Evolutionary conservation across 306 rosid species (phyloP), one percentile per base, ranked within the genome.

Genomic region (Prunus fruticosa): DNA sequence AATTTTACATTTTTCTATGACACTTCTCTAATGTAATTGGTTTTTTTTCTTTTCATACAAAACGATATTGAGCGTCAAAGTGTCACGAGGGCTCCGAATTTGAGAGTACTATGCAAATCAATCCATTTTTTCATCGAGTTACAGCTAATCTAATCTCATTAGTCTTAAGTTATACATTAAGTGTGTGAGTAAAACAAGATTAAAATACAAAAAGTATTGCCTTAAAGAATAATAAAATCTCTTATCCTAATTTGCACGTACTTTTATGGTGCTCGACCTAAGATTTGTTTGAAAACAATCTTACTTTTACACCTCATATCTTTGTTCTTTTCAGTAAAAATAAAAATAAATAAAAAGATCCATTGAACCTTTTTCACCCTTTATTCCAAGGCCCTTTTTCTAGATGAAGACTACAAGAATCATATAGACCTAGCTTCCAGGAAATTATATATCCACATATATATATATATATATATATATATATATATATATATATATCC

Each of bases 241-340:
- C 19, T 53, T 45, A 60, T 8, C 45, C 43, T 57, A 6, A 38
- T 60, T 60, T 27, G 11, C 69, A 58, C 46, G 3, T 15, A 25
- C 69, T 38, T 68, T 61, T 46, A 34, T 13, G 32, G 71, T 60
- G 50, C 52, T 43, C 2, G 62, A 27, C 52, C 51, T 23, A 49
- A 28, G 69, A 73, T 73, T 73, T 60, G 75, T 23, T 27, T 69
- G 53, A 69, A 78, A 69, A 58, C 75, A 78, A 18, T 70, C 69
- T 52, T 38, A 71, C 82, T 71, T 78, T 78, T 71, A 71, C 82
- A 78, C 77, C 72, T 71, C 82, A 78, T 45, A 51, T 63, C 28
- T 50, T 20, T 63, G 19, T 38, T 25, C 54, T 63, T 65, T 71
- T 52, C 75, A 38, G 62, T 52, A 73, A 27, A 27, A 53, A 32